Conservation (phyloP, 2,329 filamentous ascomycete species). For the Ilyonectria robusta region DNA sequence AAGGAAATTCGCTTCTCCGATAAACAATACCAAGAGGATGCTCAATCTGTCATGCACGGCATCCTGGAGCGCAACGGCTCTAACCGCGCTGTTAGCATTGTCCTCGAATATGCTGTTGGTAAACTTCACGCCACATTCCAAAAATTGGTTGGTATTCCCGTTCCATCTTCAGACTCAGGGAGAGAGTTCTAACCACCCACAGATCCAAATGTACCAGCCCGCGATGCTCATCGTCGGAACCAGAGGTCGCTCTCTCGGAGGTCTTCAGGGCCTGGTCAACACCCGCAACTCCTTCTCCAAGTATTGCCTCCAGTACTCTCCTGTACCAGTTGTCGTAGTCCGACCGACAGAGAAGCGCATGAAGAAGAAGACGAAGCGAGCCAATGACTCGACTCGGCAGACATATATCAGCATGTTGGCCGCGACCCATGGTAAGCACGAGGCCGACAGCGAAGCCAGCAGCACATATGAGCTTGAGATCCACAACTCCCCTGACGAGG, state of each 20-base stretch:
- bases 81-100: constrained; percentile 86
- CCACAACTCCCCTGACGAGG: constrained; percentile 70
- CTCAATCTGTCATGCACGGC: constrained; percentile 78
- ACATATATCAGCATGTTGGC: constrained; percentile 85
- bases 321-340: constrained; percentile 93
- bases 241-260: constrained; percentile 85
- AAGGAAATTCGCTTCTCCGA: constrained; percentile 81
- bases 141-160: constrained; percentile 75
- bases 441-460: constrained; percentile 69
- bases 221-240: constrained; percentile 94
- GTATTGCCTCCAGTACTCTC: constrained; percentile 94
- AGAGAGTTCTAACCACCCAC: constrained; percentile 33
- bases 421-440: constrained; percentile 69
- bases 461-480: constrained; percentile 69
- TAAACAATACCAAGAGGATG: constrained; percentile 82
- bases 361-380: constrained; percentile 90
- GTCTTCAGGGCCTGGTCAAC: constrained; percentile 87
- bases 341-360: constrained; percentile 88
- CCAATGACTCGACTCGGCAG: constrained; percentile 80
- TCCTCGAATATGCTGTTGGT: constrained; percentile 89
- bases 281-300: constrained; percentile 88
- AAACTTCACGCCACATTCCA: constrained; percentile 94
- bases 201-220: constrained; percentile 94
- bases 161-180: background rate
- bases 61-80: constrained; percentile 84